phyloP scores from a whole-genome alignment of 371 early-diverging fungal genomes.

The Phascolomyces articulosus region DNA sequence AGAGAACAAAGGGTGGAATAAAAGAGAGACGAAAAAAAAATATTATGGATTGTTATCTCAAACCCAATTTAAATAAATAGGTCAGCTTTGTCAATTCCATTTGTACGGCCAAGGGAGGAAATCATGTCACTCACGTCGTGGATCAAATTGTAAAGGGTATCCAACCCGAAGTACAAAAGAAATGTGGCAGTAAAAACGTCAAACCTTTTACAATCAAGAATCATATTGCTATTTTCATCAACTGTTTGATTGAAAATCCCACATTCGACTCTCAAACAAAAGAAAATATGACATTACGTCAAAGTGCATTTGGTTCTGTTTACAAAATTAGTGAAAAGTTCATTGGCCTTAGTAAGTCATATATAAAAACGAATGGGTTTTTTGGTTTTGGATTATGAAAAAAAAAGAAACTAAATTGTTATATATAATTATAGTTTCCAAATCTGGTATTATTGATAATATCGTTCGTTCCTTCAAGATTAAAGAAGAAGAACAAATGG shows the following conservation, averaged over 20 bases:
- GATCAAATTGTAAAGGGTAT: constrained; percentile 90
- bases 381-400: no score
- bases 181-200: constrained; percentile 76
- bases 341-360: constrained; percentile 40
- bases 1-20: no score
- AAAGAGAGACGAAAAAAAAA: not conserved
- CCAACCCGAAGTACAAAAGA: constrained; percentile 79
- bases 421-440: constrained; percentile 45
- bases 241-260: constrained; percentile 98
- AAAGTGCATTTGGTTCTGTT: constrained; percentile 88
- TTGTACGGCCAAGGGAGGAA: constrained; percentile 98
- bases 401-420: not conserved
- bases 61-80: constrained; percentile 23
- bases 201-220: constrained; percentile 92
- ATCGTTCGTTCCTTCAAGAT: constrained; percentile 80
- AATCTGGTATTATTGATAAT: constrained; percentile 88
- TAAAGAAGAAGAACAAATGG: constrained; percentile 87
- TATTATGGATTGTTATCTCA: no score
- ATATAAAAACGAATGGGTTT: not conserved
- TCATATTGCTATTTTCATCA: constrained; percentile 96
- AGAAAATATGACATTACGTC: constrained; percentile 94
- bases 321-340: constrained; percentile 86
- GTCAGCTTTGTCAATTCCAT: constrained; percentile 99
- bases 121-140: constrained; percentile 91
- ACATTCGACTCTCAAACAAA: constrained; percentile 99